These are phyloP conservation scores for Byssothecium circinans DNA, from an alignment of 2,329 filamentous ascomycete genomes.

Conservation along the genomic window DNA sequence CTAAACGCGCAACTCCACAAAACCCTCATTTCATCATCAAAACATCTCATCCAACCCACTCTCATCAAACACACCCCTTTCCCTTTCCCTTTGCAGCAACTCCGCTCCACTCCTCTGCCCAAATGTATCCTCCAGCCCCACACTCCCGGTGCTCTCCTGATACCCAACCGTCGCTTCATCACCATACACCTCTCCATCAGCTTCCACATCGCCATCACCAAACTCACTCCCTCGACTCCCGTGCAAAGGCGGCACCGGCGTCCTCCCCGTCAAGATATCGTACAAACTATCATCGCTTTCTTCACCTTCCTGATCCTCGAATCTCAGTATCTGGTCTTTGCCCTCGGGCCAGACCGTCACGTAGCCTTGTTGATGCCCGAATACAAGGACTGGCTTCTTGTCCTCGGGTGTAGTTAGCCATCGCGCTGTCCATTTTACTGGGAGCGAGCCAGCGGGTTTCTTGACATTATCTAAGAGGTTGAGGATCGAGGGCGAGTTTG, in stretches of 20 bases:
- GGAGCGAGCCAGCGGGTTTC: conserved; percentile 24
- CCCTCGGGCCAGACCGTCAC: conserved; percentile 48
- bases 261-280: conserved; percentile 52
- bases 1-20: too few relatives aligned
- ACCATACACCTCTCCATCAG: conserved; percentile 31
- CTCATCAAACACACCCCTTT: conserved; percentile 29
- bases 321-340: conserved; percentile 36
- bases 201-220: conserved; percentile 14
- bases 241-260: conserved; percentile 39
- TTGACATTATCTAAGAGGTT: conserved; percentile 22
- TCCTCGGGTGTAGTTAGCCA: conserved; percentile 32
- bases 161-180: conserved; percentile 25
- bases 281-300: conserved; percentile 52
- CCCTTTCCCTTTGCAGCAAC: conserved; percentile 1
- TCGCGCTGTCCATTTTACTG: conserved; percentile 23
- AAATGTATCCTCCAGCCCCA: conserved; percentile 51
- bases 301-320: conserved; percentile 37
- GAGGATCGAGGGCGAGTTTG: conserved; percentile 28
- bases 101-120: conserved; percentile 33
- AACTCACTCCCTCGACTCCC: conserved; percentile 12
- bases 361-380: conserved; percentile 43
- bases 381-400: conserved; percentile 40
- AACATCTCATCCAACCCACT: conserved; percentile 43
- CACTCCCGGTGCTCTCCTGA: conserved; percentile 24
- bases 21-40: too few relatives aligned